Conservation (phyloP, 257 asterid genomes). For the Nicotiana otophora region DNA sequence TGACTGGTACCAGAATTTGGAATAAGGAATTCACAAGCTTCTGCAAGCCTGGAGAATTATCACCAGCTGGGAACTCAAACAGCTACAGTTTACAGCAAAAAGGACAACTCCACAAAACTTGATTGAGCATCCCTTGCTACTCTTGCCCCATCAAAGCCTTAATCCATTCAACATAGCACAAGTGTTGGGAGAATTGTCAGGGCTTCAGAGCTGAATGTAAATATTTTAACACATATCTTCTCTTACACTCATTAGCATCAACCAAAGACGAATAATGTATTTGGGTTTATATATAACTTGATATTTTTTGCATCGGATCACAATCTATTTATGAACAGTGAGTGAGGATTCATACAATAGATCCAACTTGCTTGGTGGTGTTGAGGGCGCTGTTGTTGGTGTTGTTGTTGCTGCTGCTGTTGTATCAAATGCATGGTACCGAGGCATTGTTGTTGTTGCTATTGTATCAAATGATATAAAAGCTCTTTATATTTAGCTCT, state of each 20-base stretch:
- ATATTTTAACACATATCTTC: neutral
- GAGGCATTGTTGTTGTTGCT: neutral
- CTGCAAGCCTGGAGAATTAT: neutral
- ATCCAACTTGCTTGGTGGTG: neutral
- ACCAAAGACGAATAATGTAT: neutral
- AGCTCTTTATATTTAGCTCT: neutral
- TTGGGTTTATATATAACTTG: neutral
- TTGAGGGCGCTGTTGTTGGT: no score
- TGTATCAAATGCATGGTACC: no score
- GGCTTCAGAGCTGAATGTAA: neutral
- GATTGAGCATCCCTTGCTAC: neutral
- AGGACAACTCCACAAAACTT: neutral
- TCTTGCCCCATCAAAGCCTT: neutral
- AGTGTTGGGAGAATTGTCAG: neutral
- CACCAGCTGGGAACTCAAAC: neutral
- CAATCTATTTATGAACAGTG: neutral
- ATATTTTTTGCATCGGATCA: neutral
- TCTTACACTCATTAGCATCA: neutral
- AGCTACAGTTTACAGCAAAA: neutral
- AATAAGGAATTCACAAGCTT: neutral
- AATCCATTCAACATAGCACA: neutral
- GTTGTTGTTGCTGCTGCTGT: neutral
- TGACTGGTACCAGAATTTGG: neutral
- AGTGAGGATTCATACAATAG: neutral
- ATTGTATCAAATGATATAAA: neutral